Evolutionary conservation across 257 asterid species (phyloP), one percentile per base, ranked within the genome.

Genomic region (Plantago ovata): DNA sequence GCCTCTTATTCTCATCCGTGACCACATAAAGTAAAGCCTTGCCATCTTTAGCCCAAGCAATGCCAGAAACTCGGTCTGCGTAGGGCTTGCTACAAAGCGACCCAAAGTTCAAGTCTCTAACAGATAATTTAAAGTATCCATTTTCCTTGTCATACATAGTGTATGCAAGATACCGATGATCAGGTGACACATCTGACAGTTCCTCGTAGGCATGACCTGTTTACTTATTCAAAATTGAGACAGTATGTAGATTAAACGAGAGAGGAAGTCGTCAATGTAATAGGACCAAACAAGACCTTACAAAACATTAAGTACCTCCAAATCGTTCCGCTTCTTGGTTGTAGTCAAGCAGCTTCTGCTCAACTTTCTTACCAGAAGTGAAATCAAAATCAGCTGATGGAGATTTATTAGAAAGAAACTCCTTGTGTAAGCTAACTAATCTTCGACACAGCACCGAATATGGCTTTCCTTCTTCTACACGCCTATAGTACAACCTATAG

Each of bases 1-100:
- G 98, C 63, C 87, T 92, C 82, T 80, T 84, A 56, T 79, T 80
- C 53, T 81, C 82, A 81, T 89, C 79, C 13, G 97, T 86, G 61
- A 86, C 95, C 23, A 76, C 95, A 72, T 89, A 89, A 40, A 89
- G 77, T 64, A 89, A 70, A 18, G 97, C 79, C 55, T 79, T 78
- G 58, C 98, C 94, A 67, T 76, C 77, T 74, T 81, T 93, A n/a
- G 91, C 95, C 98, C 98, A 93, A 72, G 97, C 94, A 51, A 93
- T 63, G 72, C 75, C 71, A 19, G 95, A 82, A 62, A 93, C 97
- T n/a, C 89, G 73, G 56, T 82, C 82, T 33, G 87, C 96, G 67
- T 78, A 86, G 75, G 97, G 95, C 74, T 82, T 79, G 63, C 42
- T 70, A 79, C 91, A 82, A 23, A 86, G 86, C 0, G 80, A 84